Conservation (phyloP, 495 filamentous ascomycete species). For the Penicillium herquei region DNA sequence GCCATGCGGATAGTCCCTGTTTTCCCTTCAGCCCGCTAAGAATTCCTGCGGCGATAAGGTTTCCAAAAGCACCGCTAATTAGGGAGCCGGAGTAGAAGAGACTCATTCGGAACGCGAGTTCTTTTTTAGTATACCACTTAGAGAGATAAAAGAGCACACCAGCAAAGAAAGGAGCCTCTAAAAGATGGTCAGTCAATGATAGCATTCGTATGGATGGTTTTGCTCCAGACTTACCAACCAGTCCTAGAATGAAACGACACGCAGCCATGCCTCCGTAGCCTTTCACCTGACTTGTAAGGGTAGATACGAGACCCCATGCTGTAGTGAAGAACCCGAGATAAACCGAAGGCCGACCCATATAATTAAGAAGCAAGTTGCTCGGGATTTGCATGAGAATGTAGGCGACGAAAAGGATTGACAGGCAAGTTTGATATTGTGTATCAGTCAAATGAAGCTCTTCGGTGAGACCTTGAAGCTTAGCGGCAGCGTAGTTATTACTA, state of each 20-base stretch:
- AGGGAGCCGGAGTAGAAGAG: constrained; percentile 68
- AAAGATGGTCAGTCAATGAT: neutral
- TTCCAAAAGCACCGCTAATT: constrained; percentile 62
- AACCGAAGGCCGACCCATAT: constrained; percentile 48
- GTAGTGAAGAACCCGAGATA: constrained; percentile 52
- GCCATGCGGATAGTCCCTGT: constrained; percentile 46
- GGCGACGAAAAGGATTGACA: constrained; percentile 53
- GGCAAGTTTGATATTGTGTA: constrained; percentile 45
- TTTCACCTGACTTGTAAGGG: constrained; percentile 50
- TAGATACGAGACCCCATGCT: constrained; percentile 54
- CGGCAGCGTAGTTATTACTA: constrained; percentile 57
- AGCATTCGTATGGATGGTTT: neutral
- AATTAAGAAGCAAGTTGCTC: constrained; percentile 60
- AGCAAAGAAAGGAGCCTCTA: constrained; percentile 53
- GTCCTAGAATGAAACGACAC: constrained; percentile 51
- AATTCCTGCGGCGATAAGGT: constrained; percentile 59
- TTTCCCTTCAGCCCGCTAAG: constrained; percentile 39
- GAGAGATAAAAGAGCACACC: constrained; percentile 55
- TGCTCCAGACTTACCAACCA: constrained; percentile 32
- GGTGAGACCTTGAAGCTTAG: constrained; percentile 53
- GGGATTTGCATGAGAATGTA: constrained; percentile 58
- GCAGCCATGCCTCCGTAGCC: constrained; percentile 53
- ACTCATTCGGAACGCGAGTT: constrained; percentile 57
- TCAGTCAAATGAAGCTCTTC: constrained; percentile 40
- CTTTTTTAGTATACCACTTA: constrained; percentile 59